Percentiles rank a stretch among this genome's conserved stretches.
Evolutionary conservation across 805 yeast species (phyloP).

Genomic region (Huiozyma naganishii): DNA sequence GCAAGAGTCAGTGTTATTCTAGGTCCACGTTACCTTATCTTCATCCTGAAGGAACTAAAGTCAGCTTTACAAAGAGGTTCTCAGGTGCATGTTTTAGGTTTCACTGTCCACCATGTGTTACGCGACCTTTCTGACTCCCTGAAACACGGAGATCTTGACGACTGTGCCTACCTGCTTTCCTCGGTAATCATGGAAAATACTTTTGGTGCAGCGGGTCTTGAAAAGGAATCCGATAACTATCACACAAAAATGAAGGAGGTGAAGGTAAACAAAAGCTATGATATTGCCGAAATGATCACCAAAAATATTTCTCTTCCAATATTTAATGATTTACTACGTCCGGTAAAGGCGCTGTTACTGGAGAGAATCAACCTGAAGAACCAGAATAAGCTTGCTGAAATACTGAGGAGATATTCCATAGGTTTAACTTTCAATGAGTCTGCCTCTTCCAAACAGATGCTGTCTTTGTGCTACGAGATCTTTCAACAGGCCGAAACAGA

Average conservation of each 20-base stretch:
- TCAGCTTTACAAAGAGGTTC: slow-evolving; percentile 80
- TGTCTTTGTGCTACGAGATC: slow-evolving; percentile 66
- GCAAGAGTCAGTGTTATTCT: slow-evolving; percentile 51
- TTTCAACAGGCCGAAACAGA: slow-evolving; percentile 40
- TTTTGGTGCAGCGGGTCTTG: slow-evolving; percentile 86
- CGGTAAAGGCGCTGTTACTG: slow-evolving; percentile 51
- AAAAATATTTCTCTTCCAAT: slow-evolving; percentile 46
- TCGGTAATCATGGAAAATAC: slow-evolving; percentile 81
- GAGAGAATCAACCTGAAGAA: slow-evolving; percentile 58
- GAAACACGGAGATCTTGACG: slow-evolving; percentile 66
- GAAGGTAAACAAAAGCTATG: slow-evolving; percentile 77
- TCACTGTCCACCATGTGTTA: slow-evolving; percentile 67
- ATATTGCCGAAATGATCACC: slow-evolving; percentile 72
- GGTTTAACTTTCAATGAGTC: slow-evolving; percentile 70
- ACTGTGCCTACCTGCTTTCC: slow-evolving; percentile 46
- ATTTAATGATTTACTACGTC: slow-evolving; percentile 52
- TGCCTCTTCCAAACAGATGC: slow-evolving; percentile 43
- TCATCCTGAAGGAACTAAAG: slow-evolving; percentile 67
- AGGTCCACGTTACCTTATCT: slow-evolving; percentile 65
- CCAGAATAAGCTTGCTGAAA: slow-evolving; percentile 67
- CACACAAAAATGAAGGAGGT: slow-evolving; percentile 81
- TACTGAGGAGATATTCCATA: slow-evolving; percentile 62
- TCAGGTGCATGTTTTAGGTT: slow-evolving; percentile 87
- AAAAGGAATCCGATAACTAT: slow-evolving; percentile 91
- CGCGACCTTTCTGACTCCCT: slow-evolving; percentile 38